These are phyloP conservation scores for Volvox reticuliferus DNA, from an alignment of 139 green algal species.

Conservation along the genomic window DNA sequence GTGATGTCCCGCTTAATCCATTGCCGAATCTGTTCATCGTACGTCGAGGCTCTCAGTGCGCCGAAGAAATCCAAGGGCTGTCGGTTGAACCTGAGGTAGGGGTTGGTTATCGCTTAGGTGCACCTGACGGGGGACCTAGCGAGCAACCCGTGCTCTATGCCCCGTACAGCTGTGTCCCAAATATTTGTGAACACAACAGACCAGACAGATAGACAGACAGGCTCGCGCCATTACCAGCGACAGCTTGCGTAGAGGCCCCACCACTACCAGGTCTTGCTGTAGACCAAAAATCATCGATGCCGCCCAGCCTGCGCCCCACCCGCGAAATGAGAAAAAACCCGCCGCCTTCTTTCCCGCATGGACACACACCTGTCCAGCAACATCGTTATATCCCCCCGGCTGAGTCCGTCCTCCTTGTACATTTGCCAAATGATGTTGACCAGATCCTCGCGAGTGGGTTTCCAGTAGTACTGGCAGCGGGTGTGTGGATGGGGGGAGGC, in stretches of 20 bases:
- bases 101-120: too few relatives aligned
- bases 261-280: too few relatives aligned
- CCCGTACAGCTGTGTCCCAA: too few relatives aligned
- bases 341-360: not conserved
- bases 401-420: slow-evolving; percentile 83
- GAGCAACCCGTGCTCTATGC: too few relatives aligned
- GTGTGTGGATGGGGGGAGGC: not conserved
- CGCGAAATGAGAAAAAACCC: too few relatives aligned
- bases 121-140: too few relatives aligned
- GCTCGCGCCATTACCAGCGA: too few relatives aligned
- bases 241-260: too few relatives aligned
- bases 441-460: slow-evolving; percentile 85
- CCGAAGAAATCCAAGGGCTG: slow-evolving; percentile 95
- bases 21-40: slow-evolving; percentile 85
- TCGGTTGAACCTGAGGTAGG: slow-evolving; percentile 7
- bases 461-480: slow-evolving; percentile 54
- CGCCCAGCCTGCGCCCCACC: too few relatives aligned
- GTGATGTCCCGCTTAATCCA: slow-evolving; percentile 64
- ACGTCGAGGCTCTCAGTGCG: slow-evolving; percentile 77
- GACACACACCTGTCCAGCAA: slow-evolving; percentile 75
- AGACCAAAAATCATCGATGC: too few relatives aligned
- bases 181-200: too few relatives aligned
- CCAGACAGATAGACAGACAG: too few relatives aligned
- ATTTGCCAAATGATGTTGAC: slow-evolving; percentile 76
- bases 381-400: slow-evolving; percentile 73